Base-by-base conservation (phyloP, 441 rosid genomes). In the Mallotus japonicus region DNA sequence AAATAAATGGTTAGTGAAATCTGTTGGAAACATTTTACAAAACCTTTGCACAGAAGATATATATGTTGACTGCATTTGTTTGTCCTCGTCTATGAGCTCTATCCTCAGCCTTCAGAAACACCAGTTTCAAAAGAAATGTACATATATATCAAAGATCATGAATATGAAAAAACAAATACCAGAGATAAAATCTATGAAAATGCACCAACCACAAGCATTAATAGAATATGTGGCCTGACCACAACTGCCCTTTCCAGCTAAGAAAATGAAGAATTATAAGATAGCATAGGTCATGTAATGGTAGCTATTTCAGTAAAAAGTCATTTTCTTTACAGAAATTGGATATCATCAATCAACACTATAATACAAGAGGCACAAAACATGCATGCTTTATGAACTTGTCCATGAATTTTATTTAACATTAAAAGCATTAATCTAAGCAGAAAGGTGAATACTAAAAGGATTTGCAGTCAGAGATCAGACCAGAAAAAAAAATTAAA, bases 61-160 rank as follows among this genome's bases (percentile, higher is more conserved):
- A 95, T 67, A 92, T 81, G 78, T 92, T 95, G 74, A 95, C 96
- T 1, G 98, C 91, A 83, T 81, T 84, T 69, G 82, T 90, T 77
- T 95, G 99, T 67, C 99, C 99, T 76, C 87, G 86, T 84, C 99
- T 83, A 76, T 92, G 98, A 78, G 95, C 97, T 90, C 98, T 89
- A 77, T 91, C 96, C 85, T 91, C 99, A 59, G 97, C 99, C 99
- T 95, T 80, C 75, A 58, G 82, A 78, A 79, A 81, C 71, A 28
- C 32, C 32, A 65, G 77, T 54, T 70, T 58, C 44, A 67, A 71
- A 69, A 34, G 69, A 50, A 28, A 59, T 37, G 63, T 40, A 40
- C 37, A 65, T 49, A 67, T 62, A 37, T 37, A 65, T 77, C 20
- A 44, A 67, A 79, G 34, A 32, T 65, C 50, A 64, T 34, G 28